Evolutionary conservation across 805 yeast genomes (phyloP).

Genomic region (Cyberlindnera maritima): DNA sequence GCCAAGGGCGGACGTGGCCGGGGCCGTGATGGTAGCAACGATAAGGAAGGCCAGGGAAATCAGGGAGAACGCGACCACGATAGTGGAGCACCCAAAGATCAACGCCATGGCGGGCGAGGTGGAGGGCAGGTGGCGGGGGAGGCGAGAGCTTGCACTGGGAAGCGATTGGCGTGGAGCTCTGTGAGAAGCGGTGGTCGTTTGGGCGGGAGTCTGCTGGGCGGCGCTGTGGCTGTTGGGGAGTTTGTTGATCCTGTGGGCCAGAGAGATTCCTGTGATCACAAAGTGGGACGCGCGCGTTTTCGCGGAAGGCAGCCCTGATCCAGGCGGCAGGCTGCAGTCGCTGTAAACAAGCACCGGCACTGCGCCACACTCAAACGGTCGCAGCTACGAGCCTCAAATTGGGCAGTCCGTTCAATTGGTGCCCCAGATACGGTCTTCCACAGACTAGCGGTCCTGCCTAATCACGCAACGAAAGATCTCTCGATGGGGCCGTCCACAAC

Average conservation of each 20-base stretch:
- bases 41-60: constrained; percentile 61
- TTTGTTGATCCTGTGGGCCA: neutral
- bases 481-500: too few relatives aligned
- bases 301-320: too few relatives aligned
- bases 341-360: too few relatives aligned
- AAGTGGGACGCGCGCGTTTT: constrained; percentile 1
- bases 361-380: too few relatives aligned
- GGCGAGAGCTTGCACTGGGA: neutral
- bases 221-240: neutral
- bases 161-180: neutral
- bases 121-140: neutral
- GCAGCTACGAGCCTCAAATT: too few relatives aligned
- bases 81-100: constrained; percentile 39
- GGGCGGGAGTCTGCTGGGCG: neutral
- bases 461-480: too few relatives aligned
- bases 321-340: too few relatives aligned
- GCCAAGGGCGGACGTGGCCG: constrained; percentile 48
- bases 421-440: too few relatives aligned
- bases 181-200: neutral
- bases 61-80: constrained; percentile 44
- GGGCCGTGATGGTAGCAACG: constrained; percentile 59
- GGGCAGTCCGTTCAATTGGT: too few relatives aligned
- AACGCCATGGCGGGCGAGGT: constrained; percentile 22
- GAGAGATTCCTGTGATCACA: constrained; percentile 1
- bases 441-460: too few relatives aligned